Percentiles rank a stretch among this genome's conserved stretches.
Conservation (phyloP, 192 early-diverging fungal species). For the Linnemannia hyalina region DNA sequence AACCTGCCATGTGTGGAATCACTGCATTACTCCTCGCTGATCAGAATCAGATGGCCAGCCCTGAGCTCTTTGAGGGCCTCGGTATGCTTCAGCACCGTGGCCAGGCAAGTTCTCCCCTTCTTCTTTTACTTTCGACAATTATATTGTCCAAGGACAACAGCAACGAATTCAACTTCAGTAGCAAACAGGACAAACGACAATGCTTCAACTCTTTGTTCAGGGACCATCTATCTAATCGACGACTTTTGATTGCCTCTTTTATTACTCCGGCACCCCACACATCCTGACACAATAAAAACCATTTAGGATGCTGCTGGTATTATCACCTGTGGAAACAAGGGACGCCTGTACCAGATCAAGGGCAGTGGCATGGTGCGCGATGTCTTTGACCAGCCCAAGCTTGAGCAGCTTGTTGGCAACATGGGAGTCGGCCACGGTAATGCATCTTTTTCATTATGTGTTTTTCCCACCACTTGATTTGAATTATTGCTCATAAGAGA, state of each 20-base stretch:
- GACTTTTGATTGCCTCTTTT: neutral
- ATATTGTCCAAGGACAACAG: neutral
- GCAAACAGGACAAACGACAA: neutral
- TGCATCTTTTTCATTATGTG: conserved; percentile 16
- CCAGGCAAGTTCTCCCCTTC: conserved; percentile 73
- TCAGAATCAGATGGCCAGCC: conserved; percentile 72
- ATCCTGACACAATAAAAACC: neutral
- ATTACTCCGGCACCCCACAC: neutral
- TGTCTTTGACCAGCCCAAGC: conserved; percentile 86
- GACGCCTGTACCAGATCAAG: conserved; percentile 97
- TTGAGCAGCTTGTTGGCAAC: conserved; percentile 82
- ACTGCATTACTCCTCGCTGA: conserved; percentile 85
- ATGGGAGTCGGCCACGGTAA: conserved; percentile 97
- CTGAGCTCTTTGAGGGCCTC: conserved; percentile 92
- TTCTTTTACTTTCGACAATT: neutral
- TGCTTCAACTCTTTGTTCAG: neutral
- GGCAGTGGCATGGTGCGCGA: conserved; percentile 99
- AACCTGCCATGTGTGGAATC: conserved; percentile 86
- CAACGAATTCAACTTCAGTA: neutral
- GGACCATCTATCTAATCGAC: neutral
- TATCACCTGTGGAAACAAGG: conserved; percentile 95
- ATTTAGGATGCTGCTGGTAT: conserved; percentile 97
- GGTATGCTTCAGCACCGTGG: conserved; percentile 98
- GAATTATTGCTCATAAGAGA: neutral
- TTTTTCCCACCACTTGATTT: neutral